phyloP scores from a whole-genome alignment of 495 filamentous ascomycete species.

The Sphaerosporella brunnea region DNA sequence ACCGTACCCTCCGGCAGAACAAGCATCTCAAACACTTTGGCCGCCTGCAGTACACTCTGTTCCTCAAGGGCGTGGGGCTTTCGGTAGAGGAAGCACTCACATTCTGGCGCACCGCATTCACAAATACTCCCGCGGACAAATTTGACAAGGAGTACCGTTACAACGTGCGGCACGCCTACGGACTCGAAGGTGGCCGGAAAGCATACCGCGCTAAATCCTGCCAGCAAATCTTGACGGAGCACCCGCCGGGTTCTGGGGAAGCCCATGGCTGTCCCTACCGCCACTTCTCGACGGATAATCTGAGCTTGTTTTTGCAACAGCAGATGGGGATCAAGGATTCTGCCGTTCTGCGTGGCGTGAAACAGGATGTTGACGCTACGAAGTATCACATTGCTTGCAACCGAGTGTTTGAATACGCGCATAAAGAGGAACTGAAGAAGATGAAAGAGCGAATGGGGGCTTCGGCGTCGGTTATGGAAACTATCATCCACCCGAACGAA shows the following conservation, averaged over 20 bases:
- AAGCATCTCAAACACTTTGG: constrained; percentile 84
- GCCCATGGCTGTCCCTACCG: constrained; percentile 90
- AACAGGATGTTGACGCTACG: constrained; percentile 72
- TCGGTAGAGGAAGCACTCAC: constrained; percentile 78
- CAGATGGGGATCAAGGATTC: constrained; percentile 57
- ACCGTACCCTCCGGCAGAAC: constrained; percentile 64
- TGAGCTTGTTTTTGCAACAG: constrained; percentile 51
- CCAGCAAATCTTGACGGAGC: constrained; percentile 81
- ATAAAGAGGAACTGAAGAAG: constrained; percentile 72
- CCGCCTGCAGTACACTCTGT: constrained; percentile 86
- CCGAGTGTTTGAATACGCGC: constrained; percentile 75
- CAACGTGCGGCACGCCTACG: constrained; percentile 85
- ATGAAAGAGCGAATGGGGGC: constrained; percentile 71
- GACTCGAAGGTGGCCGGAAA: constrained; percentile 73
- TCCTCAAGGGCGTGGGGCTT: constrained; percentile 92
- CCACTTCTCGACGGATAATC: constrained; percentile 75
- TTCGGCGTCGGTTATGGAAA: constrained; percentile 69
- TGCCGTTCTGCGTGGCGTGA: constrained; percentile 58
- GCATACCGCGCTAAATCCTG: constrained; percentile 85
- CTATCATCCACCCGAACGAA: constrained; percentile 92
- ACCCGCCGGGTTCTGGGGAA: constrained; percentile 65
- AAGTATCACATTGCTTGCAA: constrained; percentile 95
- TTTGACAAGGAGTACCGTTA: constrained; percentile 96
- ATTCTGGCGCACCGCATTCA: constrained; percentile 83
- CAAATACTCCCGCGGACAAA: constrained; percentile 66